phyloP scores from a whole-genome alignment of 208 protist species.

The Crithidia thermophila region DNA sequence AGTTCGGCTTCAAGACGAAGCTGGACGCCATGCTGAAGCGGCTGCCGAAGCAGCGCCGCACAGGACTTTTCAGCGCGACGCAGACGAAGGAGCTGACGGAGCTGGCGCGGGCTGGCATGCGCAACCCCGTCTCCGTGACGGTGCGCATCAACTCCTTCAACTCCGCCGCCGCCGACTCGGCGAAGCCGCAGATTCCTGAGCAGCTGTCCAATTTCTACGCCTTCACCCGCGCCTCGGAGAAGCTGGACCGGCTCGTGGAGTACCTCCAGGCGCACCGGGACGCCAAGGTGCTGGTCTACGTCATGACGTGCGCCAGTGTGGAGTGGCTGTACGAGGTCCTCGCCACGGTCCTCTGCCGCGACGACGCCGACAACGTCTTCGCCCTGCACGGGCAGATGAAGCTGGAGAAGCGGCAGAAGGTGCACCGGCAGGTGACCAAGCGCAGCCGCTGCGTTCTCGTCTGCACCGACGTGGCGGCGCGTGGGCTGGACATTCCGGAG shows the following conservation, averaged over 20 bases:
- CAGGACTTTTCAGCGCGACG: constrained; percentile 93
- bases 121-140: constrained; percentile 89
- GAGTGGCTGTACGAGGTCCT: constrained; percentile 90
- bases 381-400: constrained; percentile 94
- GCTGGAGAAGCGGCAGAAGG: constrained; percentile 82
- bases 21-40: constrained; percentile 89
- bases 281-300: constrained; percentile 93
- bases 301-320: constrained; percentile 93
- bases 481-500: constrained; percentile 96
- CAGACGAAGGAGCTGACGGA: constrained; percentile 93
- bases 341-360: constrained; percentile 57
- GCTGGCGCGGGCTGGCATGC: constrained; percentile 88
- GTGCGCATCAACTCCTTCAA: constrained; percentile 70
- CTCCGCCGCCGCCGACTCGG: constrained; percentile 38
- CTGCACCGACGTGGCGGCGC: constrained; percentile 95
- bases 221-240: constrained; percentile 75
- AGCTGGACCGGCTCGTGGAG: constrained; percentile 87
- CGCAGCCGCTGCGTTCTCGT: constrained; percentile 89
- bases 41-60: constrained; percentile 91
- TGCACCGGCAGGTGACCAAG: constrained; percentile 77
- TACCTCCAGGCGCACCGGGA: constrained; percentile 61
- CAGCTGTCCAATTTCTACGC: constrained; percentile 89
- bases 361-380: constrained; percentile 70
- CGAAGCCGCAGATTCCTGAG: constrained; percentile 89
- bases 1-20: constrained; percentile 94